A percentile compares a stretch with the other conserved stretches of the same genome.
phyloP scores from a whole-genome alignment of 768 basidiomycete species.

The Mycena epipterygia region DNA sequence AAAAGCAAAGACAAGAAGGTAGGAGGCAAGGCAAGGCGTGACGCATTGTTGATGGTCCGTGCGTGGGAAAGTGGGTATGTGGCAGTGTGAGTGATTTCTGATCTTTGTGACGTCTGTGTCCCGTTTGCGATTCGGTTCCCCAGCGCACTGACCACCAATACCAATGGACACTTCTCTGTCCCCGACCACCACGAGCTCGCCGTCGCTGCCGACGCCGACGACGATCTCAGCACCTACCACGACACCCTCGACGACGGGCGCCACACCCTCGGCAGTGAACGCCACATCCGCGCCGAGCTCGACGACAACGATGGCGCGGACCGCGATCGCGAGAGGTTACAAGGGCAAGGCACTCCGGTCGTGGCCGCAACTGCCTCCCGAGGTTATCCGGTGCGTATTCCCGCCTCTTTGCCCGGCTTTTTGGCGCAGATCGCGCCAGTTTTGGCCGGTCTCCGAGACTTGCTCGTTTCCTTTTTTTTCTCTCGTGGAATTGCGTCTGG shows the following conservation, averaged over 20 bases:
- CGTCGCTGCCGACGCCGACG: too few species aligned
- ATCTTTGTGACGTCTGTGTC: not conserved
- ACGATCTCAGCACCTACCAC: not conserved
- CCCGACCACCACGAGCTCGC: not conserved
- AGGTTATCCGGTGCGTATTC: conserved; percentile 28
- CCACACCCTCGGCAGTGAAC: not conserved
- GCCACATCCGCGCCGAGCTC: not conserved
- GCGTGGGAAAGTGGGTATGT: not conserved
- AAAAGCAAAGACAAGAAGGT: too few species aligned
- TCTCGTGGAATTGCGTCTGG: too few species aligned
- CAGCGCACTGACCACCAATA: conserved; percentile 3
- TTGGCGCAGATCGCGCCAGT: not conserved
- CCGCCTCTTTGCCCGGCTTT: not conserved
- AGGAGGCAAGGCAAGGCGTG: too few species aligned
- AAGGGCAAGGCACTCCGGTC: conserved; percentile 33
- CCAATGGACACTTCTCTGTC: not conserved
- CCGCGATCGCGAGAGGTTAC: not conserved
- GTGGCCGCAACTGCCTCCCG: conserved; percentile 30
- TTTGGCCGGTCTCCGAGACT: not conserved
- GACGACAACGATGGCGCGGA: not conserved
- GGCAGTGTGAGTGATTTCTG: not conserved
- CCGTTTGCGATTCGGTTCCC: not conserved
- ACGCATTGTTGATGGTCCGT: not conserved
- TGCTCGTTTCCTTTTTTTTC: not conserved
- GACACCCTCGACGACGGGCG: not conserved